Conservation (phyloP, 495 filamentous ascomycete genomes). For the Penicillium maclennaniae region DNA sequence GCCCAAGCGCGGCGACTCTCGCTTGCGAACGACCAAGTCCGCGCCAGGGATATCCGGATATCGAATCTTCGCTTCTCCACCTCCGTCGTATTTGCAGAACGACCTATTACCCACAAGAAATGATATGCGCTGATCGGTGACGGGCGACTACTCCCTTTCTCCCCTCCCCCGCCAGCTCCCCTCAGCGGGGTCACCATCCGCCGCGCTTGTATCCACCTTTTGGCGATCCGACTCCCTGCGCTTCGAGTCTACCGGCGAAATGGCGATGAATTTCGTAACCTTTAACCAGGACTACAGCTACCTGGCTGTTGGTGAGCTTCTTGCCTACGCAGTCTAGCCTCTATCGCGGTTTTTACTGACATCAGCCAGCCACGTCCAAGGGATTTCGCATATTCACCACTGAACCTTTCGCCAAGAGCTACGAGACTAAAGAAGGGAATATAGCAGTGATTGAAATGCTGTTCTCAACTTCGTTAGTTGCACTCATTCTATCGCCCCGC, state of each 20-base stretch:
- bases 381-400: slow-evolving; percentile 96
- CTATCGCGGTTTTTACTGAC: slow-evolving; percentile 20
- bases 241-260: slow-evolving; percentile 27
- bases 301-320: slow-evolving; percentile 75
- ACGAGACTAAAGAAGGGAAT: slow-evolving; percentile 87
- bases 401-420: slow-evolving; percentile 90
- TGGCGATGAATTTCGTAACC: slow-evolving; percentile 93
- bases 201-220: slow-evolving; percentile 15
- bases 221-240: background rate
- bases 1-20: slow-evolving; percentile 38
- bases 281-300: slow-evolving; percentile 99
- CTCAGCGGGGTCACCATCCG: slow-evolving; percentile 24
- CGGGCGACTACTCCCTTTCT: slow-evolving; percentile 22
- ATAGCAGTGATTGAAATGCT: slow-evolving; percentile 97
- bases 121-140: slow-evolving; percentile 19
- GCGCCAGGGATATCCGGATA: slow-evolving; percentile 22
- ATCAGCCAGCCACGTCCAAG: slow-evolving; percentile 67
- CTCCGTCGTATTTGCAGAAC: slow-evolving; percentile 1
- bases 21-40: slow-evolving; percentile 33
- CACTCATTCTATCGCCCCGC: slow-evolving; percentile 82
- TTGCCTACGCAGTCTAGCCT: background rate
- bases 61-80: slow-evolving; percentile 7
- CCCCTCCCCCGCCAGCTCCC: slow-evolving; percentile 4
- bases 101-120: slow-evolving; percentile 4
- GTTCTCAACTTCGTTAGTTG: slow-evolving; percentile 97